Percentiles rank a stretch among this genome's conserved stretches.
These are phyloP conservation scores for Pisolithus tinctorius DNA, from an alignment of 768 basidiomycete genomes.

Conservation along the genomic window DNA sequence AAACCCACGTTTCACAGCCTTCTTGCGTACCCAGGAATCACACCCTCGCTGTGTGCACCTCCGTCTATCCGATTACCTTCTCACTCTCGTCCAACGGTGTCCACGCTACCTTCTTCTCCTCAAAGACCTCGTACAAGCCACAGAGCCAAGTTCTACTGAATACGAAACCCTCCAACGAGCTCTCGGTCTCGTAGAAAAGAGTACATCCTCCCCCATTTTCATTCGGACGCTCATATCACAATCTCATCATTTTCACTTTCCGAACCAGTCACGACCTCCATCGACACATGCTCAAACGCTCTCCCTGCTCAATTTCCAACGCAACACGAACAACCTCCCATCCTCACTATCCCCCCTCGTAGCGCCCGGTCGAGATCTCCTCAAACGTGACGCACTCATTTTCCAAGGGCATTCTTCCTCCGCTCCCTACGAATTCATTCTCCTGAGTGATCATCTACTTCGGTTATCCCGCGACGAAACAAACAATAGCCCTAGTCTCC, in stretches of 20 bases:
- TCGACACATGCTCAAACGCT: conserved; percentile 79
- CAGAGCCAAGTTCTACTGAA: conserved; percentile 61
- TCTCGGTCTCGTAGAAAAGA: conserved; percentile 66
- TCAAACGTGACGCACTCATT: conserved; percentile 59
- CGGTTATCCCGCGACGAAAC: conserved; percentile 62
- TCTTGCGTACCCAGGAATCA: conserved; percentile 58
- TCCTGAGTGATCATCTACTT: conserved; percentile 77
- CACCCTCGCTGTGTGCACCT: conserved; percentile 69
- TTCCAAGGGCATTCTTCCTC: conserved; percentile 26
- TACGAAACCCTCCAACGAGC: conserved; percentile 52
- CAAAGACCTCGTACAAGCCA: conserved; percentile 71
- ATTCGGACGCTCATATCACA: not conserved
- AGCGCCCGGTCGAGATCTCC: conserved; percentile 69
- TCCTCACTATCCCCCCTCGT: conserved; percentile 75
- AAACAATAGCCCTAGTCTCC: conserved; percentile 8
- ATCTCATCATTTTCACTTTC: conserved; percentile 1
- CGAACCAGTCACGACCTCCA: conserved; percentile 59
- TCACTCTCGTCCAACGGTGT: conserved; percentile 83
- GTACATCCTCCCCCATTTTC: conserved; percentile 31
- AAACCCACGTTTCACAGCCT: conserved; percentile 47
- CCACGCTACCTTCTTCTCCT: conserved; percentile 81
- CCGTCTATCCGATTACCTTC: conserved; percentile 76
- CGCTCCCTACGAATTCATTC: conserved; percentile 48
- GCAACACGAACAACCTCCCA: conserved; percentile 67
- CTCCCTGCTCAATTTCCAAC: conserved; percentile 69